phyloP scores from a whole-genome alignment of 352 stramenopile species.

The Thraustochytrium striatum region DNA sequence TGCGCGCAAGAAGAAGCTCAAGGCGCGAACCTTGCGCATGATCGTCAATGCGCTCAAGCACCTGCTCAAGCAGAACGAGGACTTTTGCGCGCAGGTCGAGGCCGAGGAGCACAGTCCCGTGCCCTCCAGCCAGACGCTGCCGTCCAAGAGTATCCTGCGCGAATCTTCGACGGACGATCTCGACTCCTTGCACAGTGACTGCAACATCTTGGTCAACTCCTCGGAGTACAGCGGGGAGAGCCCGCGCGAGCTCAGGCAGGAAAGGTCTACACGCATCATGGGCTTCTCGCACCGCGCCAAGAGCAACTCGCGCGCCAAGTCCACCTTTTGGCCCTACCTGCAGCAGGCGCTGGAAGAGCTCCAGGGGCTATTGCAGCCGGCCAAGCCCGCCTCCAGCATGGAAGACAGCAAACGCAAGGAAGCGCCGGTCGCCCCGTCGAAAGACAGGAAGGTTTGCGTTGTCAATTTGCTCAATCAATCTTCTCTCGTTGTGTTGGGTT shows the following conservation, averaged over 20 bases:
- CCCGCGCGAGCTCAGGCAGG: neutral
- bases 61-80: neutral
- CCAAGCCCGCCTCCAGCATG: too few relatives aligned
- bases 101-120: neutral
- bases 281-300: neutral
- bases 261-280: neutral
- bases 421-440: too few relatives aligned
- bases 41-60: constrained; percentile 1
- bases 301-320: neutral
- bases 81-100: neutral
- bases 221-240: neutral
- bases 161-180: neutral
- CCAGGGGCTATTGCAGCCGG: too few relatives aligned
- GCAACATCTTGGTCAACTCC: neutral
- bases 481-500: too few relatives aligned
- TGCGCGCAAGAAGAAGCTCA: neutral
- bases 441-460: too few relatives aligned
- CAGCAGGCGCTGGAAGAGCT: too few relatives aligned
- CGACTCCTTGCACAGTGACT: neutral
- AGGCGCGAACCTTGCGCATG: constrained; percentile 26
- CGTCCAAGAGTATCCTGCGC: neutral
- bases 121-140: neutral
- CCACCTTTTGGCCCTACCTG: neutral
- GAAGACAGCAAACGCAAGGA: too few relatives aligned
- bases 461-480: too few relatives aligned